Percentiles rank a stretch among this genome's conserved stretches.
These are phyloP conservation scores for Vitis vinifera DNA, from an alignment of 164 flowering plant species.

Conservation along the genomic window DNA sequence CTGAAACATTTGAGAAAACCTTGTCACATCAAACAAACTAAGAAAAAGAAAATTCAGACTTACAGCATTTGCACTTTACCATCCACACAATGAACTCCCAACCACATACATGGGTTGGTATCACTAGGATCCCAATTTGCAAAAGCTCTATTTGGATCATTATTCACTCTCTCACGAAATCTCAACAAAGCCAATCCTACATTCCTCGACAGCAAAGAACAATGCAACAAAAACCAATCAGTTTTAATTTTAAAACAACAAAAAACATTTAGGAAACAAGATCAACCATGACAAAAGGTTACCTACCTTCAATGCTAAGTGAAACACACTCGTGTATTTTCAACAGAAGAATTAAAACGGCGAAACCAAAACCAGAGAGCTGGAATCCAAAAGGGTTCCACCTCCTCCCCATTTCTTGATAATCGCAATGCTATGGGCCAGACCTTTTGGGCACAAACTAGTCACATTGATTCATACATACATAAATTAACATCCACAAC, in stretches of 20 bases:
- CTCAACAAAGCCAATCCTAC: conserved; percentile 15
- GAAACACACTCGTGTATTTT: conserved; percentile 10
- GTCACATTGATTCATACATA: no score
- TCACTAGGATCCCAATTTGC: conserved; percentile 16
- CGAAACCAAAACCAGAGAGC: not conserved
- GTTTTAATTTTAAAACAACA: no score
- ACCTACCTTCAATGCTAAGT: conserved; percentile 13
- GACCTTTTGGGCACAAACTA: no score
- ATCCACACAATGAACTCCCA: conserved; percentile 14
- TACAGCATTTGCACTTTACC: conserved; percentile 14
- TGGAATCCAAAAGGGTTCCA: conserved; percentile 6
- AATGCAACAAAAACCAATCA: no score
- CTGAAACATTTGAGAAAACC: no score
- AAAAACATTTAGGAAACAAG: not conserved
- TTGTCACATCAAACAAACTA: no score
- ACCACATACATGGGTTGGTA: conserved; percentile 16
- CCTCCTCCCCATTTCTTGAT: not conserved
- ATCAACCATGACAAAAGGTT: not conserved
- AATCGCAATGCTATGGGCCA: not conserved
- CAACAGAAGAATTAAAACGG: not conserved
- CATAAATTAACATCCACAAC: no score
- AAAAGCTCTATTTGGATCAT: conserved; percentile 17
- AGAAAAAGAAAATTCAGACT: not conserved
- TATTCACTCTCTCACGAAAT: conserved; percentile 6
- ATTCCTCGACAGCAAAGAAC: not conserved